Percentiles rank a stretch among this genome's conserved stretches.
These are phyloP conservation scores for Clathrospora elynae DNA, from an alignment of 2,329 filamentous ascomycete species.

Conservation along the genomic window DNA sequence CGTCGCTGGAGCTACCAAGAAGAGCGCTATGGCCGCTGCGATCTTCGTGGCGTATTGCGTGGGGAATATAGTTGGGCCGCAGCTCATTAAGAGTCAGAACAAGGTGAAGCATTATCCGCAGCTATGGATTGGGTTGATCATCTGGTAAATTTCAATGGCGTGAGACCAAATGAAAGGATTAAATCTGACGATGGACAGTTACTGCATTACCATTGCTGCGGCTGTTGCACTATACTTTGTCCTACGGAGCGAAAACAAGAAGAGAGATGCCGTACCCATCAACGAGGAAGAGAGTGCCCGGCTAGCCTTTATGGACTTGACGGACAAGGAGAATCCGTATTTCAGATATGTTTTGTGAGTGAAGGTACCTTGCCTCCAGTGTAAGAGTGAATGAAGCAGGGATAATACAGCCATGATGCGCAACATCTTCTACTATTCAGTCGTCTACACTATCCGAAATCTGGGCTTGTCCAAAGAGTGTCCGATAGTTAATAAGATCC, in stretches of 20 bases:
- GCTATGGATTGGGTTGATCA: conserved; percentile 72
- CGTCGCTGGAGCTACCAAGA: conserved; percentile 77
- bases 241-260: conserved; percentile 55
- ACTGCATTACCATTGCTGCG: conserved; percentile 68
- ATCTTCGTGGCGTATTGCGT: conserved; percentile 79
- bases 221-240: conserved; percentile 63
- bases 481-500: too few relatives aligned
- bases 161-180: too few relatives aligned
- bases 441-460: too few relatives aligned
- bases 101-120: conserved; percentile 71
- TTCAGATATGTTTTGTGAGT: conserved; percentile 62
- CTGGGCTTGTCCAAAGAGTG: too few relatives aligned
- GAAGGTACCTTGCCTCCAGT: too few relatives aligned
- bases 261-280: conserved; percentile 56
- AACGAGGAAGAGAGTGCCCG: conserved; percentile 64
- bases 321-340: conserved; percentile 62
- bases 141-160: conserved; percentile 50
- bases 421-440: too few relatives aligned
- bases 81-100: conserved; percentile 70
- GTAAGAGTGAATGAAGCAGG: too few relatives aligned
- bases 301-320: conserved; percentile 56
- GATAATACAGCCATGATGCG: too few relatives aligned
- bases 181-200: conserved; percentile 51
- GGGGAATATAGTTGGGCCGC: conserved; percentile 76
- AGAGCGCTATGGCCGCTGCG: conserved; percentile 74